A percentile compares a stretch with the other conserved stretches of the same genome.
Conservation (phyloP, 208 protist genomes). For the Angomonas deanei region DNA sequence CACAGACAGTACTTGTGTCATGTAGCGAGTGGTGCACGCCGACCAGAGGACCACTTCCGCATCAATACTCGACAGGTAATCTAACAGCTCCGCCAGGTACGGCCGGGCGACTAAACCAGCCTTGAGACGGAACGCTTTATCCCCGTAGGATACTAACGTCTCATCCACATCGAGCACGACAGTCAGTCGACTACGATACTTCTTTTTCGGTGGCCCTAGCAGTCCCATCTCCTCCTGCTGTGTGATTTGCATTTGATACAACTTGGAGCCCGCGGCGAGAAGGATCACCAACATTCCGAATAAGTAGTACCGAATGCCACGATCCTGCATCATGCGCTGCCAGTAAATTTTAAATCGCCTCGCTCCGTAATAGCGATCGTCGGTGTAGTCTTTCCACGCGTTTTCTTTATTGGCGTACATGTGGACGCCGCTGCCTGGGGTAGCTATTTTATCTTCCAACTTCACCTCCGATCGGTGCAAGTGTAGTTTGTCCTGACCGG, state of each 20-base stretch:
- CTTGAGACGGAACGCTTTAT: slow-evolving; percentile 87
- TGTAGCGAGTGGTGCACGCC: slow-evolving; percentile 83
- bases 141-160: slow-evolving; percentile 85
- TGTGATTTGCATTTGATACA: slow-evolving; percentile 55
- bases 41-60: slow-evolving; percentile 89
- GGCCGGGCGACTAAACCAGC: slow-evolving; percentile 74
- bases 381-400: slow-evolving; percentile 76
- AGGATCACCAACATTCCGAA: slow-evolving; percentile 62
- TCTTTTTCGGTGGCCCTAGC: slow-evolving; percentile 75
- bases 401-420: slow-evolving; percentile 89
- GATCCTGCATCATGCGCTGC: slow-evolving; percentile 56
- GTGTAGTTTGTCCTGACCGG: too few species aligned
- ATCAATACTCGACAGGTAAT: slow-evolving; percentile 81
- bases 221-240: slow-evolving; percentile 48
- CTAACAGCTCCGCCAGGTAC: slow-evolving; percentile 80
- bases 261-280: slow-evolving; percentile 30
- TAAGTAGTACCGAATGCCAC: slow-evolving; percentile 75
- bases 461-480: neutral
- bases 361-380: slow-evolving; percentile 79
- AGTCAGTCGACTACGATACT: slow-evolving; percentile 75
- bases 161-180: slow-evolving; percentile 88
- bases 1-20: slow-evolving; percentile 74
- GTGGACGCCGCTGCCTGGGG: slow-evolving; percentile 33
- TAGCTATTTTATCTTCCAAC: neutral
- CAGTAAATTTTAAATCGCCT: slow-evolving; percentile 76